Evolutionary conservation across 371 early-diverging fungal genomes (phyloP).

Genomic region (Quaeritorhiza haematococci): DNA sequence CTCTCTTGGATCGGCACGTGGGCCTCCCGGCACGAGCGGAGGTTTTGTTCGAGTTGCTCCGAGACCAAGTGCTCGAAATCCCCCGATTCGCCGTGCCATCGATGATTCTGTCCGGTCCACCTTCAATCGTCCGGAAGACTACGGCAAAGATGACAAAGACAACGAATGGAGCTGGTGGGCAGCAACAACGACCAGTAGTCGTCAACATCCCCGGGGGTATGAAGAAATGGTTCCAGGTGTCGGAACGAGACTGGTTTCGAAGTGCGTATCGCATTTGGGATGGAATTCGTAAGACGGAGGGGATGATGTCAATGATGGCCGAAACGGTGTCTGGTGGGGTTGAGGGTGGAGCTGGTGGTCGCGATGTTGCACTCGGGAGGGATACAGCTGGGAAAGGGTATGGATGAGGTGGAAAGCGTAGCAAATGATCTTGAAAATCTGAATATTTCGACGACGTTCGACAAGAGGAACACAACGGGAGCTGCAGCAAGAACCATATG

Average conservation of each 20-base stretch:
- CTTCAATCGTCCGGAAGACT: no score
- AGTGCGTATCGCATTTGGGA: slow-evolving; percentile 40
- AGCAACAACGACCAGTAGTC: no score
- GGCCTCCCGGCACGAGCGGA: slow-evolving; percentile 5
- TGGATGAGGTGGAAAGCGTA: no score
- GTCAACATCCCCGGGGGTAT: slow-evolving; percentile 4
- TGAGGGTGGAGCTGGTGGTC: no score
- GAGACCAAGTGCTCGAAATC: slow-evolving; percentile 45
- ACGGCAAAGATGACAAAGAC: no score
- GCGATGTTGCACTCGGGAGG: no score
- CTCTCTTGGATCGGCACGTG: slow-evolving; percentile 18
- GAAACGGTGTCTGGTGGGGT: no score
- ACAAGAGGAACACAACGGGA: neutral
- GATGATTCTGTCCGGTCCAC: no score
- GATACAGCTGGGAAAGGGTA: no score
- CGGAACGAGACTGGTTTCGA: slow-evolving; percentile 33
- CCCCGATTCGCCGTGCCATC: slow-evolving; percentile 26
- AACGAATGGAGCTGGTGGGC: no score
- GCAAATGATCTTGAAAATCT: no score
- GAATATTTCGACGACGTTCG: neutral
- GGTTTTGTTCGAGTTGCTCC: slow-evolving; percentile 32
- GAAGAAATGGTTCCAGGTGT: neutral
- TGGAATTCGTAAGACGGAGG: slow-evolving; percentile 37
- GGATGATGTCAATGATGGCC: no score
- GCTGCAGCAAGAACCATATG: neutral